A percentile compares a stretch with the other conserved stretches of the same genome.
Conservation (phyloP, 2,329 filamentous ascomycete species). For the Leptographium wingfieldii region DNA sequence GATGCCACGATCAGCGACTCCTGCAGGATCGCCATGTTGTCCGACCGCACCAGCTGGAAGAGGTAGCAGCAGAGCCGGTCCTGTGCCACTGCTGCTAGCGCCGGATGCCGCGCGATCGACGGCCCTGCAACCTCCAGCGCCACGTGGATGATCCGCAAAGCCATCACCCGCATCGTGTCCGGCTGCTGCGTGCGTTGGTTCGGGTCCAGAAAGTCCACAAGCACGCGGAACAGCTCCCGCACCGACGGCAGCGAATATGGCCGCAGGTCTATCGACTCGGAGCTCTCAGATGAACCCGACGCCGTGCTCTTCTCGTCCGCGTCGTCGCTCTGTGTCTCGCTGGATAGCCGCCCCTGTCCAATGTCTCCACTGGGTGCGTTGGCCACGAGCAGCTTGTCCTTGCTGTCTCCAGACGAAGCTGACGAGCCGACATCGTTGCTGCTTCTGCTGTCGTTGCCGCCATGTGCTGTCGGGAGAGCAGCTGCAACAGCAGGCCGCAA, state of each 20-base stretch:
- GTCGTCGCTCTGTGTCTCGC: constrained; percentile 7
- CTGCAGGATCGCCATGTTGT: constrained; percentile 90
- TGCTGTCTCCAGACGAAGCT: neutral
- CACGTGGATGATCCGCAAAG: constrained; percentile 90
- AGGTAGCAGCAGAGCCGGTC: constrained; percentile 88
- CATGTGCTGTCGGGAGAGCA: neutral
- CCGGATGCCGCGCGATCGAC: constrained; percentile 85
- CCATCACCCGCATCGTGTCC: constrained; percentile 95
- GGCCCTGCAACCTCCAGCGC: constrained; percentile 92
- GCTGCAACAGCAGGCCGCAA: too few relatives aligned
- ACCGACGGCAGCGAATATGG: constrained; percentile 94
- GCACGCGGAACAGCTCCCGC: constrained; percentile 80
- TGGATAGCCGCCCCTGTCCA: neutral
- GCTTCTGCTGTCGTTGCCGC: neutral
- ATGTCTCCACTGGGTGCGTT: constrained; percentile 2
- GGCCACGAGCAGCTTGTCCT: neutral
- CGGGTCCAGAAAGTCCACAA: constrained; percentile 88
- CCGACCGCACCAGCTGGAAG: constrained; percentile 90
- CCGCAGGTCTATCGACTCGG: constrained; percentile 49
- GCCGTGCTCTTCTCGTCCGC: constrained; percentile 10
- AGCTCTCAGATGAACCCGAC: constrained; percentile 14
- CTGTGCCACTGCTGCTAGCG: constrained; percentile 74
- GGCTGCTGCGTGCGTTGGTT: constrained; percentile 88
- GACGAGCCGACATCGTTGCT: neutral
- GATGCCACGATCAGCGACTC: constrained; percentile 87